Base-by-base conservation (phyloP, 164 flowering plant species). In the Echeveria elegans region DNA sequence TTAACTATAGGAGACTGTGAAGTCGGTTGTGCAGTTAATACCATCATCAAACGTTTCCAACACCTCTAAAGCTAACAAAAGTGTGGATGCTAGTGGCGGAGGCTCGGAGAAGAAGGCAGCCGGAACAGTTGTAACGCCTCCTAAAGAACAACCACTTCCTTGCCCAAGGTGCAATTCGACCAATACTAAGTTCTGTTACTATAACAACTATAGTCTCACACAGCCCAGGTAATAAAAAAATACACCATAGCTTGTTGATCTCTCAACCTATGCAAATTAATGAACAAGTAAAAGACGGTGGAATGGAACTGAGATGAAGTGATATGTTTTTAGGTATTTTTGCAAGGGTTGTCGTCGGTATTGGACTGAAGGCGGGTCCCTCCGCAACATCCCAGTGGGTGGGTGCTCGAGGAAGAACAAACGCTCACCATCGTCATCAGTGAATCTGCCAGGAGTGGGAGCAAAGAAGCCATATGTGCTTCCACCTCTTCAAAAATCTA, bases 331-430 rank as follows among this genome's bases (percentile, higher is more conserved):
- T 26, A 53, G 60, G 60, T 93, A 88, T 75, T 90, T 92, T 66
- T 92, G 98, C 82, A 92, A 92, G 82, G 80, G 89, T 43, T 92
- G 98, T 70, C 78, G 93, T 73, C 85, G 98, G 80, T 92, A 92
- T 34, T 92, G 98, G 98, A 92, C 98, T 59, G 90, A 87, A 77
- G 98, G 98, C 66, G 98, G 98, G 5, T 86, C 98, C 24, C 81
- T 92, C 4, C 81, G 98, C 48, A 92, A 88, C 70, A 88, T 92
- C 47, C 98, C 98, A n/a, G 96, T 92, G 19, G 98, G 98, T 19
- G 98, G 98, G 8, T 96, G 96, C 16, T 87, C 96, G 47, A 85
- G 96, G 72, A 92, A 90, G 85, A 86, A 87, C 85, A 88, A 86
- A 82, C 87, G 85, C 72, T 80, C 86, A 70, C 74, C 77, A 19